Percentiles rank a stretch among this genome's conserved stretches.
phyloP scores from a whole-genome alignment of 1,139 yeast species.

The Candida sp. region DNA sequence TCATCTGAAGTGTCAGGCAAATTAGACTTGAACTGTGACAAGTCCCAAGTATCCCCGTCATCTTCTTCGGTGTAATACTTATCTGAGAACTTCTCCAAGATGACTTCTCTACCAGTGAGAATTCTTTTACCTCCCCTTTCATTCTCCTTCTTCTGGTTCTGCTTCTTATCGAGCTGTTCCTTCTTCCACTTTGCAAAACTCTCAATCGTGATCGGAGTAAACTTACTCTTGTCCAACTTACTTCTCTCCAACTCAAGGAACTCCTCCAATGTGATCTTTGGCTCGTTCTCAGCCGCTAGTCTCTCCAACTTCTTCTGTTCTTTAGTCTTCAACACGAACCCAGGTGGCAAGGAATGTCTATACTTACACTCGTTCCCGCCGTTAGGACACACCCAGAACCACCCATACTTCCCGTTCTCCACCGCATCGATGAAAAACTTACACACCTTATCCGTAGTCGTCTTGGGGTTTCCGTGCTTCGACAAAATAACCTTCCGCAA shows the following conservation, averaged over 20 bases:
- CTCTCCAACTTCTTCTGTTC: conserved; percentile 93
- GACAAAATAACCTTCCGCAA: conserved; percentile 84
- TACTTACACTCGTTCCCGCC: conserved; percentile 95
- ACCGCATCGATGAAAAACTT: conserved; percentile 96
- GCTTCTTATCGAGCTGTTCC: conserved; percentile 64
- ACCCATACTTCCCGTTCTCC: conserved; percentile 96
- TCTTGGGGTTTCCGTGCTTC: conserved; percentile 93
- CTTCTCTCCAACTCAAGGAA: conserved; percentile 94
- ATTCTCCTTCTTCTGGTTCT: conserved; percentile 59
- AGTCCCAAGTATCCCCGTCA: conserved; percentile 66
- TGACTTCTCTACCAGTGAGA: conserved; percentile 81
- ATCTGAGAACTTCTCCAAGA: conserved; percentile 76
- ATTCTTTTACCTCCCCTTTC: conserved; percentile 53
- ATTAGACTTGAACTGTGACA: conserved; percentile 61
- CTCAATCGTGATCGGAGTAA: conserved; percentile 89
- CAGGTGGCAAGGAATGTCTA: conserved; percentile 96
- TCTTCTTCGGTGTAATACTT: conserved; percentile 56
- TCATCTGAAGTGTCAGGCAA: conserved; percentile 46
- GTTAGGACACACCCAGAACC: conserved; percentile 99
- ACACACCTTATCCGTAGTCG: conserved; percentile 96
- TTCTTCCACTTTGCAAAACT: conserved; percentile 87
- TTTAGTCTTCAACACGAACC: conserved; percentile 94
- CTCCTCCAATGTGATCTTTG: conserved; percentile 93
- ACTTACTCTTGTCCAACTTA: conserved; percentile 72
- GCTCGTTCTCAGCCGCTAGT: conserved; percentile 83